Evolutionary conservation across 2,329 filamentous ascomycete genomes (phyloP), one percentile per base, ranked within the genome.

Genomic region (Beauveria medogensis): DNA sequence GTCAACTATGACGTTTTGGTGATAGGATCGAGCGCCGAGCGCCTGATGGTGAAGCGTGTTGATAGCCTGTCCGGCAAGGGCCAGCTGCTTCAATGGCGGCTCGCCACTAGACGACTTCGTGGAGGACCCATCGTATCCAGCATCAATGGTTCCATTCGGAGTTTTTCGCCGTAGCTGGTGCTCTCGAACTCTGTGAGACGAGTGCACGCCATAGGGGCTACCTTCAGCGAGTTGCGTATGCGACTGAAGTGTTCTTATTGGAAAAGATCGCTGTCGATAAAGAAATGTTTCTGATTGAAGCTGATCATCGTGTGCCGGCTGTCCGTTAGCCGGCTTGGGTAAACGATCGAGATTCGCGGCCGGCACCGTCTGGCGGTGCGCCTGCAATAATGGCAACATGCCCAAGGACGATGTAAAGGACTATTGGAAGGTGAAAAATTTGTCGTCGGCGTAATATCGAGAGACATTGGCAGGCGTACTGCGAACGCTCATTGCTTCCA

Each of bases 141-240:
- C 91, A 65, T 93, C 88, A 63, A 97, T 82, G 43, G 92, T 96
- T n/a, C 93, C 94, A 69, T 88, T 93, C 5, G 93, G 94, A 9
- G 93, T 97, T 74, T 97, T 97, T 66, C 93, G 85, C 65, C 93
- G 86, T 61, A 97, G 79, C 67, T 91, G 89, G 72, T 96, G 87
- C 72, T 96, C 91, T 59, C 74, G 71, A 60, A 20, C 44, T 20
- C 57, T 44, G 26, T 74, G 72, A 63, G 67, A 63, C 44, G 68
- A 62, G 65, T 70, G 67, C 63, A 63, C 51, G 53, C 41, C 47
- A 28, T 41, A 59, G 16, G 48, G 40, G 48, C 26, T 5, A 14
- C 30, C 22, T 24, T 18, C 51, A 2, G 43, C 28, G 10, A 26
- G 3, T 43, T 30, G 26, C 4, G 56, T 22, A 26, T 60, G 54